Evolutionary conservation across 2,329 filamentous ascomycete species (phyloP), one percentile per base, ranked within the genome.

Genomic region (Lachnellula subtilissima): DNA sequence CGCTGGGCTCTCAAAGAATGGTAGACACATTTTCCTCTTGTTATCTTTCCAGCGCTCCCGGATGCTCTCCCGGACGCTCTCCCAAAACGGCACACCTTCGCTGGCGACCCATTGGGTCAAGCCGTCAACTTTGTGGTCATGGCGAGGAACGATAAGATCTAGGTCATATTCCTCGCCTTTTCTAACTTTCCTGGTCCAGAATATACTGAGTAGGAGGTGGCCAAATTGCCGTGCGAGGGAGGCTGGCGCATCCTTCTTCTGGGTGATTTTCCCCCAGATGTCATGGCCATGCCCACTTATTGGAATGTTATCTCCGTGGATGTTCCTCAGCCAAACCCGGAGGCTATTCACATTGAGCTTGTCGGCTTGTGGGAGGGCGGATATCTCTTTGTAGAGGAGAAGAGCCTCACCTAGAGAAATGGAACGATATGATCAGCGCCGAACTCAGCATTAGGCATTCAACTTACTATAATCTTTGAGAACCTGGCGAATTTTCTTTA

Each of bases 391-490:
- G 22, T 56, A 62, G 28, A 57, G 15, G 28, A 57, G 15, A 2
- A 63, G 39, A 2, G 61, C 61, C 11, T 43, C 39, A 54, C 61
- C 61, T 63, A 25, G 8, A 37, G 8, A 2, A 19, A 19, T 4
- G 28, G 19, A 42, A 19, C 6, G 14, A 36, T 37, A 55, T 39
- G 36, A 14, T n/a, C 5, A 39, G 15, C 11, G 36, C 49, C 14
- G 22, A 22, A 5, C n/a, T 32, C 22, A 40, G 22, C 4, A 8
- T 19, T 14, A 19, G 14, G 19, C 46, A 2, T 19, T 11, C 5
- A 22, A 46, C 59, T 22, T 53, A 63, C 59, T 60, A 23, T 63
- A 63, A 36, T 63, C 42, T 17, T 63, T 56, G 4, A 63, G 25
- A 1, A 63, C 53, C 1, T 23, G 15, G 22, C 61, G 51, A 5